Evolutionary conservation across 1,139 yeast genomes (phyloP), one percentile per base, ranked within the genome.

Genomic region (Candida tunisiensis): DNA sequence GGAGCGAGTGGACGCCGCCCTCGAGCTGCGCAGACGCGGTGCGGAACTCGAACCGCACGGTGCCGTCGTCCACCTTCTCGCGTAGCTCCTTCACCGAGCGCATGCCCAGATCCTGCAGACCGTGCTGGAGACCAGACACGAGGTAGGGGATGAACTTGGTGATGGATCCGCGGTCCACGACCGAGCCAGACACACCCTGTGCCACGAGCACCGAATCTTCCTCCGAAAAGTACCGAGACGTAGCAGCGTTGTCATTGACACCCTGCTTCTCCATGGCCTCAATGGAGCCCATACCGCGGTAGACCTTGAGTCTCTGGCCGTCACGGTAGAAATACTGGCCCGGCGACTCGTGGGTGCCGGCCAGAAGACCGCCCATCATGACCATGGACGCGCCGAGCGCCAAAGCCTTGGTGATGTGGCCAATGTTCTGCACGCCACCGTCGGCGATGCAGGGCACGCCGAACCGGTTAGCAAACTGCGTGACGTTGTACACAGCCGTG

Each of bases 291-390:
- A 88, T 88, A 64, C 99, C 99, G 65, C 99, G 78, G 69, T 88
- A 88, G 38, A 83, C 61, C 69, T 88, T 88, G 56, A 91, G 72
- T 61, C 99, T 78, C 66, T 91, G 77, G 53, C 99, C 98, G 49
- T 88, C 98, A 53, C 93, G 74, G 74, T 74, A 88, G 62, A 80
- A 88, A 64, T 85, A 88, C 45, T 80, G 85, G 60, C 99, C 99
- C 45, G 99, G 99, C 37, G 96, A 78, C 65, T 88, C 99, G 35
- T 91, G 60, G 35, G 98, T 88, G 62, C 98, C 99, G 36, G 99
- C 99, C 48, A 88, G 69, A 67, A 88, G 74, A 60, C 96, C 93
- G 52, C 99, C 99, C 98, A 88, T 91, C 99, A 88, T 88, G 41
- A 85, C 94, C 57, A 79, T 67, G 12, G 96, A 82, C 21, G 99